Evolutionary conservation across 257 asterid genomes (phyloP), one percentile per base, ranked within the genome.

Genomic region (Handroanthus guayacan): DNA sequence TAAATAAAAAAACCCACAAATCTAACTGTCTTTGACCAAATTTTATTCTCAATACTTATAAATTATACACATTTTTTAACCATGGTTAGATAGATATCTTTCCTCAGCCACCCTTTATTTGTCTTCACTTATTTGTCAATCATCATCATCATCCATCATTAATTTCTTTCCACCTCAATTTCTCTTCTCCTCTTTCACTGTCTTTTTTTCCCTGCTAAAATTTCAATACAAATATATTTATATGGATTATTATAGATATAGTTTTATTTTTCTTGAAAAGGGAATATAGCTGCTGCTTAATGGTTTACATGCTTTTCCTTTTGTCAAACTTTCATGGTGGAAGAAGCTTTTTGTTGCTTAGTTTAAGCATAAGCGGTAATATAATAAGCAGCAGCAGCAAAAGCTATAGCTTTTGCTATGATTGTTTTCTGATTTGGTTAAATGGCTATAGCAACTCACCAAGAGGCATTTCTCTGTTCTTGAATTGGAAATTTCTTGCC

Each of bases 71-170:
- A 54, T 0, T 6, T 20, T 63, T 67, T 80, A 82, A 78, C 83
- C 85, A 78, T 62, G 83, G 88, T 80, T 75, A 75, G 69, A 38
- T 3, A 25, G 64, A 71, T 74, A 77, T 80, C 80, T 8, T 25
- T 41, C 45, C 80, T 65, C 54, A 69, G 80, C 67, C 78, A 74
- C 70, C 61, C 69, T 16, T 58, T 54, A 62, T 69, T 80, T 65
- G 67, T 77, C 70, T 41, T 41, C 45, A 41, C 45, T 41, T 41
- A 41, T 41, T 41, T 41, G 45, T 41, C n/a, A n/a, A n/a, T n/a
- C 45, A 41, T 39, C 44, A 39, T 39, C 44, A 39, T 76, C 62
- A 37, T 47, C 73, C 73, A 31, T 77, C 80, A 61, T 45, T 58
- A 38, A 7, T 10, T 2, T 38, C 67, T 61, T 36, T 60, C 39